Evolutionary conservation across 352 stramenopile species (phyloP), one percentile per base, ranked within the genome.

Genomic region (Phytophthora sansomeana): DNA sequence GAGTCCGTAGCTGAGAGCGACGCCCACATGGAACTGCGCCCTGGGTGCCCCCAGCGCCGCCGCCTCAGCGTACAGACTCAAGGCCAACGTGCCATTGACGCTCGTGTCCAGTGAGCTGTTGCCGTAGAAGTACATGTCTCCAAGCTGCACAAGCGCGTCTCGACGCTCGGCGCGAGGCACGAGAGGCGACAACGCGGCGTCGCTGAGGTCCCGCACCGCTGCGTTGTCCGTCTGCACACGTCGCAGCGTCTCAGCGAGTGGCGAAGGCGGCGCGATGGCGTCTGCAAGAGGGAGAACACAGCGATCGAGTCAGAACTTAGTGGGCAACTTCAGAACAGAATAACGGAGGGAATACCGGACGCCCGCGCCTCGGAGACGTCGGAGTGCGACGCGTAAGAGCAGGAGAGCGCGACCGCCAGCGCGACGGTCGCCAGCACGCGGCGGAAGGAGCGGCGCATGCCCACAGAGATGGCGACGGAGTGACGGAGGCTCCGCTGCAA

Each of bases 1-100:
- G 38, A 95, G 83, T 5, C 87, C 87, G 63, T 94, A 93, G 56
- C 81, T 91, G 48, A 90, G 76, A 13, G 89, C 85, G n/a, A 95
- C 80, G n/a, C 80, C 89, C 33, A 97, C 64, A 63, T 93, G 82
- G 66, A 97, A 95, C 72, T 96, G 87, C 32, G 86, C 87, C n/a
- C 75, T 72, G 7, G 83, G 54, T 47, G 86, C 78, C 24, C 88
- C 88, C 11, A 89, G 43, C 19, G 59, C 68, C 1, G 88, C 85
- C 9, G 86, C 88, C 19, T 85, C 75, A 1, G 59, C 70, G 62
- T 90, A 96, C 43, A 94, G 72, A 50, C 77, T 74, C 63, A 96
- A 58, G 6, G 86, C 85, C 8, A 90, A 67, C n/a, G 86, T 88
- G 28, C 83, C 80, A 52, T 95, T 95, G 16, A 92, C 74, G 6